A percentile compares a stretch with the other conserved stretches of the same genome.
Conservation (phyloP, 176 grass and related monocot species). For the Panicum miliaceum region DNA sequence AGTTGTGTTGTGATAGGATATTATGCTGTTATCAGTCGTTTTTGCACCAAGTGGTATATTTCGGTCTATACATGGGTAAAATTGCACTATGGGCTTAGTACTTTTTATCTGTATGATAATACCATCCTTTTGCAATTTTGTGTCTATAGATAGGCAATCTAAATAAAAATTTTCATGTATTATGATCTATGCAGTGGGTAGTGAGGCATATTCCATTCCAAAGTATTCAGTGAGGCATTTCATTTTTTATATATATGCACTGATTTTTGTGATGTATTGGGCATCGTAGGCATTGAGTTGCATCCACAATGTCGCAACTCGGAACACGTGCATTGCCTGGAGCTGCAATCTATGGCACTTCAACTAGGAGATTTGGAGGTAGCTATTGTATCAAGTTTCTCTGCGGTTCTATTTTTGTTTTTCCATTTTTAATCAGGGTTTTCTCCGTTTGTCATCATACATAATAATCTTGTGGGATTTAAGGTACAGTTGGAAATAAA, state of each 20-base stretch:
- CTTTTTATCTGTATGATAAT: background rate
- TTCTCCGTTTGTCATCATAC: background rate
- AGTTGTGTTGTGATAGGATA: background rate
- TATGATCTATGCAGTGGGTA: background rate
- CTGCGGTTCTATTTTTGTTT: background rate
- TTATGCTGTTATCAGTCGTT: background rate
- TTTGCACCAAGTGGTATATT: background rate
- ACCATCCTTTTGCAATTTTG: background rate
- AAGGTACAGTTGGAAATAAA: background rate
- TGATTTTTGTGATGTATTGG: background rate
- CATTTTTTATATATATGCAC: constrained; percentile 16
- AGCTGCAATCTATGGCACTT: background rate
- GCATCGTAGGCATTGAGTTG: constrained; percentile 24
- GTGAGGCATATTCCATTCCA: background rate
- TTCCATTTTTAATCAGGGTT: background rate
- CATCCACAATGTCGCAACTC: constrained; percentile 8
- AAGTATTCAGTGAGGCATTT: background rate
- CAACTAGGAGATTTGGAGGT: constrained; percentile 41
- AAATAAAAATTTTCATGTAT: background rate
- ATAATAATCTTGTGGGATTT: background rate
- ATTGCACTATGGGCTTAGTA: background rate
- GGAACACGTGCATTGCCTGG: constrained; percentile 24
- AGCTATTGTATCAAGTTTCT: background rate
- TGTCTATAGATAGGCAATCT: background rate
- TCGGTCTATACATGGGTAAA: background rate